A percentile compares a stretch with the other conserved stretches of the same genome.
These are phyloP conservation scores for Metarhizium sp. DNA, from an alignment of 2,329 filamentous ascomycete species.

Conservation along the genomic window DNA sequence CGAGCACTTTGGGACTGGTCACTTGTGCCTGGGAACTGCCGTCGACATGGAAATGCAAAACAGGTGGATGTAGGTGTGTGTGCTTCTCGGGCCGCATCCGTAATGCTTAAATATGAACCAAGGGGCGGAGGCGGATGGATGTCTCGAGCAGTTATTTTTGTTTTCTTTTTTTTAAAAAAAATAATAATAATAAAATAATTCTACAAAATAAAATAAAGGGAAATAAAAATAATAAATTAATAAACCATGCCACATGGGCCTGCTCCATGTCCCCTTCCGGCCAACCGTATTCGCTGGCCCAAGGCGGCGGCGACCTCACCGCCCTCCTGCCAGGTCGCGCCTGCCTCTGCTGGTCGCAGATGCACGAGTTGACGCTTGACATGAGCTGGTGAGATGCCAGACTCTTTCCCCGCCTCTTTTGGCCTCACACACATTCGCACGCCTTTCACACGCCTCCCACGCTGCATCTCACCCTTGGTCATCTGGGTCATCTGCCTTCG, in stretches of 20 bases:
- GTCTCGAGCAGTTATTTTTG: no score
- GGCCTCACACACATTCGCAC: neutral
- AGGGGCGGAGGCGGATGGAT: neutral
- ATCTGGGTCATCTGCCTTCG: conserved; percentile 26
- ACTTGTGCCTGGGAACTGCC: no score
- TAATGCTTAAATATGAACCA: neutral
- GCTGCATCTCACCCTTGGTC: conserved; percentile 7
- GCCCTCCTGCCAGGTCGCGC: neutral
- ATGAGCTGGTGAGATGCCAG: neutral
- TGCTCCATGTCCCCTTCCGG: neutral
- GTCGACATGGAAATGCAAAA: neutral
- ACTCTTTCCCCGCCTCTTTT: neutral
- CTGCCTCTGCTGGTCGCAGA: neutral
- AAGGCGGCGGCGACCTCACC: neutral
- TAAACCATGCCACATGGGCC: neutral
- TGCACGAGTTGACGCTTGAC: neutral
- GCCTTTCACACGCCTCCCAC: neutral
- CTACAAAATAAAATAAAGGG: neutral
- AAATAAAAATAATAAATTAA: no score
- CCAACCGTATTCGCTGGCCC: neutral
- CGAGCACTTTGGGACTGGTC: no score
- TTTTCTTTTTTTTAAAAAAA: no score
- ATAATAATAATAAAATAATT: neutral
- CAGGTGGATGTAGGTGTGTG: neutral
- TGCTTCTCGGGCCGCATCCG: neutral